These are phyloP conservation scores for Asterella californica DNA, from an alignment of 225 moss, liverwort and hornwort species.

Conservation along the genomic window DNA sequence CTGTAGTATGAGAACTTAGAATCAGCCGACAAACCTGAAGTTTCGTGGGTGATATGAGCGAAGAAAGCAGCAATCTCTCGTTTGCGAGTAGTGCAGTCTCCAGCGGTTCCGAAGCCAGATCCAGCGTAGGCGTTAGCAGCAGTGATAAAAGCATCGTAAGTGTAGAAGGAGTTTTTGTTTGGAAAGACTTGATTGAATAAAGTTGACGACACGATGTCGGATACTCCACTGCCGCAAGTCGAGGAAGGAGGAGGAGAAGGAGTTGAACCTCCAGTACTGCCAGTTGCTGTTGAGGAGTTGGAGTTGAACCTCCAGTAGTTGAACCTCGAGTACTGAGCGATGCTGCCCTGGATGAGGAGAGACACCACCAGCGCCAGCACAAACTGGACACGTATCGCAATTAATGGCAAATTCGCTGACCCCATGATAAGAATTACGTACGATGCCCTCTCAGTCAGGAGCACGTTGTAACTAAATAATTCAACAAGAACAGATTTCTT, in stretches of 20 bases:
- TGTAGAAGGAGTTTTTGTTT: constrained; percentile 29
- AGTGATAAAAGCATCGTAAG: constrained; percentile 30
- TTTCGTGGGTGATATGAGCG: constrained; percentile 29
- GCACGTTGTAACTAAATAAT: too few relatives aligned
- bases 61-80: constrained; percentile 35
- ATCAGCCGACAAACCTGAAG: constrained; percentile 15
- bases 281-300: too few relatives aligned
- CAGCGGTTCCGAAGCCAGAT: constrained; percentile 29
- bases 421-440: not conserved
- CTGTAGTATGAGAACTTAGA: not conserved
- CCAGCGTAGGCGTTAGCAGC: constrained; percentile 29
- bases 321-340: not conserved
- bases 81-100: not conserved
- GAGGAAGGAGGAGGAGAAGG: not conserved
- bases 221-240: constrained; percentile 10
- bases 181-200: constrained; percentile 31
- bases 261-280: not conserved
- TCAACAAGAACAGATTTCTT: too few relatives aligned
- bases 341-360: not conserved
- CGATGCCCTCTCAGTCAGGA: too few relatives aligned
- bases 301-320: too few relatives aligned
- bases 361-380: not conserved
- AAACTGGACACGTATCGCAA: not conserved
- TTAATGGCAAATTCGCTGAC: not conserved
- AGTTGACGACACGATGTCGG: constrained; percentile 8